Evolutionary conservation across 2,329 filamentous ascomycete species (phyloP).

Genomic region (Pestalotiopsis sp.): DNA sequence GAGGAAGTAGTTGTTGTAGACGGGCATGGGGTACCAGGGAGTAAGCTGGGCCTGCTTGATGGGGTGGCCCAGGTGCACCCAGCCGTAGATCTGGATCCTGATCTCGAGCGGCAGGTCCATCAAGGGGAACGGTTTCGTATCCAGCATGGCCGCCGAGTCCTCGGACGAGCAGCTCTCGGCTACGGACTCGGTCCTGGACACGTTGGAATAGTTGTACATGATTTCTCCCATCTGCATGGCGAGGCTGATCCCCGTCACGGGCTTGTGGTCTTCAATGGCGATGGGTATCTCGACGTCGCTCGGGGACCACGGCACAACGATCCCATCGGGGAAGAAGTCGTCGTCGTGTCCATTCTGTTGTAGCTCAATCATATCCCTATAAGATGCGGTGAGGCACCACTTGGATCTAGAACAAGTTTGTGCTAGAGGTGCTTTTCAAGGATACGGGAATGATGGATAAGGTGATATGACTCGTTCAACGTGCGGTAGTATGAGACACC

Average conservation of each 20-base stretch:
- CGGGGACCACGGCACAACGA: background rate
- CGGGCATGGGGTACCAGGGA: slow-evolving; percentile 38
- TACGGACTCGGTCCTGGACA: background rate
- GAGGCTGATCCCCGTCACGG: background rate
- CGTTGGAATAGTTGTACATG: background rate
- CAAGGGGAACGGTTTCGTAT: slow-evolving; percentile 22
- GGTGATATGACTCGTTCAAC: no score
- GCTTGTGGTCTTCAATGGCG: background rate
- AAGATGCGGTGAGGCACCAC: no score
- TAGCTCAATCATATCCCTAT: background rate
- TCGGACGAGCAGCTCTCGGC: background rate
- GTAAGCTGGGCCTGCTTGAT: slow-evolving; percentile 38
- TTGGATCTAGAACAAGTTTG: no score
- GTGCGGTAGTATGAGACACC: no score
- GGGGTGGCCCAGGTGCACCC: slow-evolving; percentile 38
- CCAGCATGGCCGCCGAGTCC: background rate
- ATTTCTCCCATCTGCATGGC: slow-evolving; percentile 1
- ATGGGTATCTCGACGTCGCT: background rate
- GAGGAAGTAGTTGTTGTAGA: slow-evolving; percentile 32
- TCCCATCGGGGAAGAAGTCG: background rate
- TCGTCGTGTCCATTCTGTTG: background rate
- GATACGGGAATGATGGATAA: no score
- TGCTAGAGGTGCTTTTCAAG: no score
- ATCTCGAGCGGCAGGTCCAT: slow-evolving; percentile 44
- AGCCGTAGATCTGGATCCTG: slow-evolving; percentile 46